Percentiles rank a stretch among this genome's conserved stretches.
phyloP scores from a whole-genome alignment of 768 basidiomycete genomes.

The Lentinula guzmanii region DNA sequence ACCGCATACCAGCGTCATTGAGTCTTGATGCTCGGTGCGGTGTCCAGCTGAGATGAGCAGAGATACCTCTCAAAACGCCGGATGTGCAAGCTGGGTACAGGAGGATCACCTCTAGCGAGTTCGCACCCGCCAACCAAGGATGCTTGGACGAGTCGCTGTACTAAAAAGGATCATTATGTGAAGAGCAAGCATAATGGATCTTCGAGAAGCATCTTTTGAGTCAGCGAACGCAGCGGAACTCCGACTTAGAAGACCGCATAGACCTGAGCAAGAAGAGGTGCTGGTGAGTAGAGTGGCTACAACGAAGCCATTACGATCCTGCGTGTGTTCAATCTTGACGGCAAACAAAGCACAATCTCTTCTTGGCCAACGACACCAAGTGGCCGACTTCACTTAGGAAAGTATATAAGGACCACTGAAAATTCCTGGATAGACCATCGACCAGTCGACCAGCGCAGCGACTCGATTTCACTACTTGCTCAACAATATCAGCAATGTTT shows the following conservation, averaged over 20 bases:
- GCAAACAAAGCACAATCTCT: background rate
- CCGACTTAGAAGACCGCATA: background rate
- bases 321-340: background rate
- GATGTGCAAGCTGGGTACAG: background rate
- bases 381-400: background rate
- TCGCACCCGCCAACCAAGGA: background rate
- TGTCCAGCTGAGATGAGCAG: background rate
- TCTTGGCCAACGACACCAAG: background rate
- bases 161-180: background rate
- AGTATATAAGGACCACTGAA: background rate
- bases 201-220: background rate
- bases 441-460: background rate
- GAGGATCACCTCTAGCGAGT: background rate
- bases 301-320: background rate
- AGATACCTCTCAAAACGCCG: background rate
- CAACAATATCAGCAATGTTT: slow-evolving; percentile 2
- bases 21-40: background rate
- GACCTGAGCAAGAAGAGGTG: background rate
- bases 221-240: background rate
- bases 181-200: background rate
- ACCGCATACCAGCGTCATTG: background rate
- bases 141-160: background rate
- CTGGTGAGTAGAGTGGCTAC: background rate
- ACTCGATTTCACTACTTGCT: too few relatives aligned
- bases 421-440: background rate